Evolutionary conservation across 1,139 yeast genomes (phyloP), one percentile per base, ranked within the genome.

Genomic region (Kodamaea derodonti): DNA sequence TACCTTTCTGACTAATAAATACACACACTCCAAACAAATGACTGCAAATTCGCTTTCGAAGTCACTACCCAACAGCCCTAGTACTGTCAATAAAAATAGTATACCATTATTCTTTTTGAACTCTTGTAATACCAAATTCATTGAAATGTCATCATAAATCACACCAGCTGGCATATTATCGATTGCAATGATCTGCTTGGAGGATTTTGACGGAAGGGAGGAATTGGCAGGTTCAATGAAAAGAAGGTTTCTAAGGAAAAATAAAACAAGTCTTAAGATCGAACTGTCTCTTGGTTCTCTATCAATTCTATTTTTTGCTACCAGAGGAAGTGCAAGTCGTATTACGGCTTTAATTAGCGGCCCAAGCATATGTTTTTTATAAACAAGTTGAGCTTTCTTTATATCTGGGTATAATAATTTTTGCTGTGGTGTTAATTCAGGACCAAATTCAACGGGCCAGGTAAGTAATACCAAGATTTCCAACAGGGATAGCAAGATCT

Each of bases 401-500:
- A 90, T 60, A 35, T 75, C 75, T n/a, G 80, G 68, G 45, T 72
- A 80, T 32, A 77, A 68, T 20, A 70, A 60, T 32, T 74, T 68
- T 49, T 84, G 88, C 36, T 73, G 73, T 16, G 66, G 67, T 15
- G 76, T 65, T 34, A 82, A 60, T 24, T 78, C 79, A 2, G 54
- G 50, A 14, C 49, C 52, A 32, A 63, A 46, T 25, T 67, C 74
- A 5, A 84, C 58, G 0, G 97, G 97, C 88, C 95, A 85, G 0
- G 97, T 84, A 51, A 94, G 65, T 3, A 86, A 78, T 1, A 87
- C 96, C 39, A 92, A 60, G 10, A 94, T 60, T 56, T 92, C 97
- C 38, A 92, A 63, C 43, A 85, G 74, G 6, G 85, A 75, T 29
- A 84, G 56, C 39, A 88, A 82, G 30, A 86, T 70, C 45, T 80